Base-by-base conservation (phyloP, 2,329 filamentous ascomycete species). In the Ophiocordyceps camponoti-floridani region DNA sequence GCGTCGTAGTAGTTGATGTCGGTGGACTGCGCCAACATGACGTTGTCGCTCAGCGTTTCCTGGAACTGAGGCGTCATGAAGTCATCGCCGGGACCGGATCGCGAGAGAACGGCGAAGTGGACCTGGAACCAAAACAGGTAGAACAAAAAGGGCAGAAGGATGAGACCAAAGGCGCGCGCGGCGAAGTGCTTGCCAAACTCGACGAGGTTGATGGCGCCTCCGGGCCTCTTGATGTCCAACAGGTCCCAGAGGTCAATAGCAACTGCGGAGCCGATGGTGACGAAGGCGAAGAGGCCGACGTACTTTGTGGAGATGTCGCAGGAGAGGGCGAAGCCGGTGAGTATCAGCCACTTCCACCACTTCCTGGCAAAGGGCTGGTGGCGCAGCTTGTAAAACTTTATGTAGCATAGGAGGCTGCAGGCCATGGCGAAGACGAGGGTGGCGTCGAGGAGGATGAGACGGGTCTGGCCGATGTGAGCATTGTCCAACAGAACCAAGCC, bases 61-160 rank as follows among this genome's bases (percentile, higher is more conserved):
- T 98, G 91, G 69, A 98, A 98, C 57, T 91, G 86, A 1, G 91
- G 91, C 4, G 83, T 87, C 91, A 98, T 98, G 67, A 98, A 98
- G 57, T 96, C 89, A 58, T 98, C 91, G 45, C 91, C 91, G 41
- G 91, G 89, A 33, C 91, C 91, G 44, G 91, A 96, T 48, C 81
- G 75, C 52, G 68, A 82, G 49, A 98, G 73, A 54, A 98, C 85
- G 41, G 85, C 73, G 62, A 98, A 98, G 67, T 98, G 91, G 28
- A 98, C 88, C 72, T 98, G 91, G 79, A 98, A 98, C 91, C 91
- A 98, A 73, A 98, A 96, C 42, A 98, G 76, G 64, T 98, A 98
- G 65, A 98, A 93, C 57, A 96, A 71, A 71, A 98, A 95, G 13
- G 91, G 91, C 52, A 96, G 76, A 52, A 94, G 61, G 54, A 96